Conservation (phyloP, 1,284 basidiomycete species). For the Tilletia indica region DNA sequence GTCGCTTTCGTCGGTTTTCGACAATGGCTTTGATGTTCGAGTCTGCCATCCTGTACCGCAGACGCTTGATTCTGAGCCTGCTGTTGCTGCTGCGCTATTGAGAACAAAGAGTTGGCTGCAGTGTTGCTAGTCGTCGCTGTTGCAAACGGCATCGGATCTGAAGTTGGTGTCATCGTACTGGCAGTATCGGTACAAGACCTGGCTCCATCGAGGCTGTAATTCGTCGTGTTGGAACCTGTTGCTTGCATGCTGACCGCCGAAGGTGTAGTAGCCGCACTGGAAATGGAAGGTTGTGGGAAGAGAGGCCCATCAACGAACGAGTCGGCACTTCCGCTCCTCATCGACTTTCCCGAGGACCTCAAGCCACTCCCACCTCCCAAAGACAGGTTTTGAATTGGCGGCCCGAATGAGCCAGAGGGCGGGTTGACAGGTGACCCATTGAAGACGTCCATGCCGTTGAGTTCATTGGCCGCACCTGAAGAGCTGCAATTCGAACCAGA, state of each 20-base stretch:
- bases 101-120: constrained; percentile 7
- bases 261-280: not conserved
- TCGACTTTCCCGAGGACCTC: not conserved
- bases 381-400: constrained; percentile 5
- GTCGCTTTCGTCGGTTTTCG: constrained; percentile 8
- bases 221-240: not conserved
- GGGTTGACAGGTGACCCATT: constrained; percentile 14
- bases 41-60: not conserved
- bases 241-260: constrained; percentile 14
- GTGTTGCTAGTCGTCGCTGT: not conserved
- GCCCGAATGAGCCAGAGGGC: constrained; percentile 10
- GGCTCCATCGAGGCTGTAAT: not conserved
- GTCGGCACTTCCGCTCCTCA: not conserved
- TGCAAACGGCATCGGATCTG: not conserved
- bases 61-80: not conserved
- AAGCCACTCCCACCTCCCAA: not conserved
- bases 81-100: not conserved
- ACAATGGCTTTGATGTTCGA: not conserved
- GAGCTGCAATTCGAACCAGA: not conserved
- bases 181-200: not conserved
- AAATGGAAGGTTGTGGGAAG: not conserved
- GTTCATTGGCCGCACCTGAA: not conserved
- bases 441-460: not conserved
- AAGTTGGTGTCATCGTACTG: not conserved
- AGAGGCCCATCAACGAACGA: not conserved